Evolutionary conservation across 2,329 filamentous ascomycete species (phyloP).

Genomic region (Aspergillus costaricaensis): DNA sequence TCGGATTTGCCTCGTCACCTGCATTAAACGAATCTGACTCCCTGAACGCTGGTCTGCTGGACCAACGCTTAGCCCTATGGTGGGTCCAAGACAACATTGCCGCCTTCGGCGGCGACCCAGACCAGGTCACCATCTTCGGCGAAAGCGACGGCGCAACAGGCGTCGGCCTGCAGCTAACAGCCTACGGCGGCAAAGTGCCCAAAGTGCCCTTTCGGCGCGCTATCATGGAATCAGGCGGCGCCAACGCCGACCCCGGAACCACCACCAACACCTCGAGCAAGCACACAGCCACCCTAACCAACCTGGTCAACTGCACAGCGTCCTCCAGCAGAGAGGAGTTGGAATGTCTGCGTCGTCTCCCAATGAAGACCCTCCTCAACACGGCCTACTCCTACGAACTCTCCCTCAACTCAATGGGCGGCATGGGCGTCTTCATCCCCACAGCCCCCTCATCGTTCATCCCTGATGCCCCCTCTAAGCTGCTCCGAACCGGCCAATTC

Average conservation of each 20-base stretch:
- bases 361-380: background rate
- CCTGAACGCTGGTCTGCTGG: background rate
- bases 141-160: slow-evolving; percentile 3
- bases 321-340: background rate
- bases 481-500: background rate
- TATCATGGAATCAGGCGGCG: background rate
- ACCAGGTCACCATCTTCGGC: slow-evolving; percentile 4
- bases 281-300: background rate
- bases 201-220: background rate
- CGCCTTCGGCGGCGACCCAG: slow-evolving; percentile 2
- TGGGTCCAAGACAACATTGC: slow-evolving; percentile 3
- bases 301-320: background rate
- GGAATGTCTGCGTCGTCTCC: background rate
- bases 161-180: background rate
- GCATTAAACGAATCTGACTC: background rate
- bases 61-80: background rate
- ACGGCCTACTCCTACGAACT: background rate
- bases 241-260: background rate
- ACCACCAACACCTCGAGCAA: background rate
- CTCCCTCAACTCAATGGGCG: background rate
- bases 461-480: background rate
- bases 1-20: background rate
- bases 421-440: background rate
- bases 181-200: background rate
- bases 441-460: background rate